Evolutionary conservation across 139 green algal genomes (phyloP).

Genomic region (Limnomonas spitsbergensis): DNA sequence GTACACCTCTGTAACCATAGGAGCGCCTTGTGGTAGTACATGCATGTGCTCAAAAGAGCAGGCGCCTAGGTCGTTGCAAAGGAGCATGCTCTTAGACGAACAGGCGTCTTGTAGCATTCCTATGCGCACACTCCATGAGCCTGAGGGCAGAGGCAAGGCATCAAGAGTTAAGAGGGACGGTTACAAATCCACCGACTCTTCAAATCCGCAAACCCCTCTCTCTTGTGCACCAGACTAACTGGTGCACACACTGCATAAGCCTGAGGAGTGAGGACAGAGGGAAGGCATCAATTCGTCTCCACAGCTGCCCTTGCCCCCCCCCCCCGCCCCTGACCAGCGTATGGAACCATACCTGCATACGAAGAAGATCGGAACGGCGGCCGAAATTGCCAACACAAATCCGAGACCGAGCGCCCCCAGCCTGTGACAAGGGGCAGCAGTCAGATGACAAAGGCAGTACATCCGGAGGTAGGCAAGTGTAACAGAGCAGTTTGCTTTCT

Average conservation of each 20-base stretch:
- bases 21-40: too few species aligned
- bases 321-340: too few species aligned
- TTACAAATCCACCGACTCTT: too few species aligned
- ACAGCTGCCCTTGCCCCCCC: neutral
- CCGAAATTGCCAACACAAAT: conserved; percentile 5
- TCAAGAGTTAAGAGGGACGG: too few species aligned
- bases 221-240: too few species aligned
- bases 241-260: neutral
- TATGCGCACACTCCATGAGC: conserved; percentile 10
- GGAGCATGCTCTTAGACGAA: too few species aligned
- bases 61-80: too few species aligned
- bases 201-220: too few species aligned
- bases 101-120: conserved; percentile 10
- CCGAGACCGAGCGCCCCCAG: neutral
- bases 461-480: neutral
- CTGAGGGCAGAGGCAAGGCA: neutral
- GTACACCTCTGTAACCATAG: too few species aligned
- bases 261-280: neutral
- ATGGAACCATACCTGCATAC: conserved; percentile 5
- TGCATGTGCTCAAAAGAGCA: too few species aligned
- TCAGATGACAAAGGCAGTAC: neutral
- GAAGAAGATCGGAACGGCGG: conserved; percentile 12
- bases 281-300: neutral
- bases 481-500: too few species aligned
- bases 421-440: too few species aligned